Evolutionary conservation across 164 flowering plant species (phyloP).

Genomic region (Kalanchoe fedtschenkoi): DNA sequence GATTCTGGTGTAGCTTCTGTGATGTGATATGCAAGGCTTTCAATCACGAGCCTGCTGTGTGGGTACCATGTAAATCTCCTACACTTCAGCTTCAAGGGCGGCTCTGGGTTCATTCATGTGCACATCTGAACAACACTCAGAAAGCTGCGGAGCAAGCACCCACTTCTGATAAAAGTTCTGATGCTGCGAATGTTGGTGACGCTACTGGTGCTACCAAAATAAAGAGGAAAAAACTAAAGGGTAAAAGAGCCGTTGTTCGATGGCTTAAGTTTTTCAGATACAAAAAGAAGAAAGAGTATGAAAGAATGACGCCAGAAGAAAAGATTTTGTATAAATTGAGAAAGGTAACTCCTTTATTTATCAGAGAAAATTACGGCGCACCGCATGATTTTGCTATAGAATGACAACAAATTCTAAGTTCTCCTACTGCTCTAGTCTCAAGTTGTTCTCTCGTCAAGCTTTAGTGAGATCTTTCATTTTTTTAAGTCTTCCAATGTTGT

Average conservation of each 20-base stretch:
- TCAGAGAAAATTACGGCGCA: too few relatives aligned
- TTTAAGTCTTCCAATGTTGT: too few relatives aligned
- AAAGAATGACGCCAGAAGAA: slow-evolving; percentile 89
- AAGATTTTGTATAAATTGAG: slow-evolving; percentile 65
- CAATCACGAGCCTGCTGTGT: slow-evolving; percentile 9
- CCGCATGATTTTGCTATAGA: neutral
- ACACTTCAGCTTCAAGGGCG: slow-evolving; percentile 9
- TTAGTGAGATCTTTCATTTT: too few relatives aligned
- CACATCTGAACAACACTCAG: slow-evolving; percentile 12
- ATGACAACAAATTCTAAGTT: neutral
- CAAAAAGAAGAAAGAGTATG: slow-evolving; percentile 82
- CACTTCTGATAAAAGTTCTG: slow-evolving; percentile 11
- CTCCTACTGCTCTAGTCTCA: neutral
- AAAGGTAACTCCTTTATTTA: slow-evolving; percentile 44
- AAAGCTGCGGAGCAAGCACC: slow-evolving; percentile 13
- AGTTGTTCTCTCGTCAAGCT: too few relatives aligned
- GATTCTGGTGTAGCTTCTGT: slow-evolving; percentile 20
- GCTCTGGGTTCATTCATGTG: slow-evolving; percentile 30
- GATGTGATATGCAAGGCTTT: slow-evolving; percentile 34
- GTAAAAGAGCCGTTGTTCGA: slow-evolving; percentile 85
- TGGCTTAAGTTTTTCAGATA: slow-evolving; percentile 90
- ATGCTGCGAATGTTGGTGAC: slow-evolving; percentile 16
- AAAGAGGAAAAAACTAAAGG: slow-evolving; percentile 79
- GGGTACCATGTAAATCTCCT: slow-evolving; percentile 6
- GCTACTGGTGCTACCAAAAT: slow-evolving; percentile 21